These are phyloP conservation scores for Alternaria atra DNA, from an alignment of 2,329 filamentous ascomycete genomes.

Conservation along the genomic window DNA sequence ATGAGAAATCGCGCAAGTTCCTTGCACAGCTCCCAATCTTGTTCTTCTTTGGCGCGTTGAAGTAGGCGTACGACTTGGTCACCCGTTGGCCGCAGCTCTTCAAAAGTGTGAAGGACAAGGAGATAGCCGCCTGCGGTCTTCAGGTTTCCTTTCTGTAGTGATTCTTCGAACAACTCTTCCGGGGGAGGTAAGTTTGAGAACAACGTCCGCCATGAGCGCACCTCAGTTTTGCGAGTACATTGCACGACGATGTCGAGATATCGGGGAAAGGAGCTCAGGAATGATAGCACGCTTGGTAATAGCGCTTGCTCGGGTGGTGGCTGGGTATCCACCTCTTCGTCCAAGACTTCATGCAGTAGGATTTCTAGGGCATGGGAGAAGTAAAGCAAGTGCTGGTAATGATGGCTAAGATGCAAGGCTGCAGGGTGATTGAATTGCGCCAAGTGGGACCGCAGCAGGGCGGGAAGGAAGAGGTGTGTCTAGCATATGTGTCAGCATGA, in stretches of 20 bases:
- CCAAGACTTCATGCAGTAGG: constrained; percentile 88
- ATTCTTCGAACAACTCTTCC: constrained; percentile 92
- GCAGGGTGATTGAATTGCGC: constrained; percentile 78
- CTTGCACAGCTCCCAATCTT: constrained; percentile 95
- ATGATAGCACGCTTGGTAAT: constrained; percentile 62
- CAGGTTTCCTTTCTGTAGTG: constrained; percentile 80
- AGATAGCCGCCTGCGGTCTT: constrained; percentile 97
- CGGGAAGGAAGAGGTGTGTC: constrained; percentile 93
- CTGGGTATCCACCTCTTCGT: constrained; percentile 86
- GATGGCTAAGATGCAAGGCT: constrained; percentile 81
- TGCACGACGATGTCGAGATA: constrained; percentile 97
- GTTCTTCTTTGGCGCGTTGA: constrained; percentile 79
- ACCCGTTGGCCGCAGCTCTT: constrained; percentile 67
- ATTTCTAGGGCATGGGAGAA: constrained; percentile 94
- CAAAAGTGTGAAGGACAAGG: constrained; percentile 87
- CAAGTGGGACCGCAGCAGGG: constrained; percentile 82
- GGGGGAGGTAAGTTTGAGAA: constrained; percentile 92
- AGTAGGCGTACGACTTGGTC: constrained; percentile 84
- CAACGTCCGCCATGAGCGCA: constrained; percentile 91
- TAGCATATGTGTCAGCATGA: constrained; percentile 52
- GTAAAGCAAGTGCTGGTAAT: constrained; percentile 88
- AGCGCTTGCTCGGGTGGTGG: constrained; percentile 59
- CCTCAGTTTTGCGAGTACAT: constrained; percentile 96
- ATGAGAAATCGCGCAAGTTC: constrained; percentile 95
- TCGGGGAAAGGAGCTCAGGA: constrained; percentile 68